These are phyloP conservation scores for Pseudozyma thailandica DNA, from an alignment of 1,284 basidiomycete genomes.

Conservation along the genomic window DNA sequence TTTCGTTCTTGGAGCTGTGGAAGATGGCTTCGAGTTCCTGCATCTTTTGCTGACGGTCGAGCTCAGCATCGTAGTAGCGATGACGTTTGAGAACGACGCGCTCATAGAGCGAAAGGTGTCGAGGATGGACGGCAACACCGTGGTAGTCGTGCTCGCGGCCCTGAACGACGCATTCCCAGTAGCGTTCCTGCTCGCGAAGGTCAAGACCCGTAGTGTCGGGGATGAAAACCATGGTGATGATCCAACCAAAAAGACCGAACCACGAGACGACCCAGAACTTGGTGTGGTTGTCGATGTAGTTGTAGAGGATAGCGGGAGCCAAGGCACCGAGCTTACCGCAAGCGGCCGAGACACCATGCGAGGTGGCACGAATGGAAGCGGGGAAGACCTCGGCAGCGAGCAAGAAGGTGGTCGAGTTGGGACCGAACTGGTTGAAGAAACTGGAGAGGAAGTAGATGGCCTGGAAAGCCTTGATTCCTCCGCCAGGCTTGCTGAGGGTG, in stretches of 20 bases:
- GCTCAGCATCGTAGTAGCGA: constrained; percentile 71
- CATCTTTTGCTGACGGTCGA: constrained; percentile 71
- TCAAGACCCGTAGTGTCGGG: constrained; percentile 73
- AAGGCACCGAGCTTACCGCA: constrained; percentile 69
- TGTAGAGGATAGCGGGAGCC: constrained; percentile 68
- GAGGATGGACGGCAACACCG: constrained; percentile 72
- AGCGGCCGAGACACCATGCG: constrained; percentile 69
- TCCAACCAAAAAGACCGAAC: constrained; percentile 71
- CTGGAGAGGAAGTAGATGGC: constrained; percentile 72
- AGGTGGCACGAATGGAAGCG: constrained; percentile 68
- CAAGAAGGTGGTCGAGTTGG: constrained; percentile 70
- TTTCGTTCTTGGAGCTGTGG: constrained; percentile 46
- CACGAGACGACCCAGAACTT: constrained; percentile 73
- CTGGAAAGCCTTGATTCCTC: constrained; percentile 70
- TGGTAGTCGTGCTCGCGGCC: constrained; percentile 72
- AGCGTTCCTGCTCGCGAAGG: constrained; percentile 73
- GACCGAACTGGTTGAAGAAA: constrained; percentile 73
- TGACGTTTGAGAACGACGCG: constrained; percentile 71
- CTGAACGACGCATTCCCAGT: constrained; percentile 72
- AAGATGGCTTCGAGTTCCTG: constrained; percentile 71
- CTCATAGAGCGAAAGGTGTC: constrained; percentile 72
- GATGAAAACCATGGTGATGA: constrained; percentile 71
- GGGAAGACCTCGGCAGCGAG: constrained; percentile 69
- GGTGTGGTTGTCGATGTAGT: constrained; percentile 69
- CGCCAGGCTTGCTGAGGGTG: constrained; percentile 62